These are phyloP conservation scores for Inonotus hispidus DNA, from an alignment of 1,284 basidiomycete species.

Conservation along the genomic window DNA sequence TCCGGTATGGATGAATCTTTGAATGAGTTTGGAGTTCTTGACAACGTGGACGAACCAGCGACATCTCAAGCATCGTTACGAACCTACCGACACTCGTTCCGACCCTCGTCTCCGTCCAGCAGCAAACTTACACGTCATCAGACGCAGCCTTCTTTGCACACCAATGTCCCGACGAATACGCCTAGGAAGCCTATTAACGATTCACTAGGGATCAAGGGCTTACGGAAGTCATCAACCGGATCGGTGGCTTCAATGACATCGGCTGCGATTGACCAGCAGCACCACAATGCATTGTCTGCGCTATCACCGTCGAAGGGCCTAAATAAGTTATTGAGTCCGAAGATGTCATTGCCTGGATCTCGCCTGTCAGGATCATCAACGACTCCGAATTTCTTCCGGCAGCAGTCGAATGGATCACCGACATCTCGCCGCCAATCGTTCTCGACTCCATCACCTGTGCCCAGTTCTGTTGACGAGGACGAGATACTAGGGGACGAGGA, in stretches of 20 bases:
- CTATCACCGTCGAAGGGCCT: slow-evolving; percentile 77
- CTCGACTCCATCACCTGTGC: slow-evolving; percentile 76
- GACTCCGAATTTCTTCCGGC: slow-evolving; percentile 48
- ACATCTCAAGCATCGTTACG: slow-evolving; percentile 32
- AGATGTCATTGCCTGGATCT: slow-evolving; percentile 56
- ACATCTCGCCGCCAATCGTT: slow-evolving; percentile 70
- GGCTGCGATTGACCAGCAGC: slow-evolving; percentile 33
- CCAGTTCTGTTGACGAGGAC: slow-evolving; percentile 79
- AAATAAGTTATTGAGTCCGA: slow-evolving; percentile 67
- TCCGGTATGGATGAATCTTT: slow-evolving; percentile 40
- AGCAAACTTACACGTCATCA: slow-evolving; percentile 26
- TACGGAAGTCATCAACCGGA: slow-evolving; percentile 75
- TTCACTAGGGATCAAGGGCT: slow-evolving; percentile 65
- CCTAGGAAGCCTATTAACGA: slow-evolving; percentile 68
- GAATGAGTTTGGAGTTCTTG: slow-evolving; percentile 78
- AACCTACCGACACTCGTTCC: slow-evolving; percentile 41
- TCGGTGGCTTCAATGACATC: slow-evolving; percentile 64
- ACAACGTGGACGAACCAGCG: slow-evolving; percentile 43
- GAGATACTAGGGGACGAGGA: slow-evolving; percentile 91
- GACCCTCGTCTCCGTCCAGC: slow-evolving; percentile 52
- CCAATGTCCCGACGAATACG: slow-evolving; percentile 33
- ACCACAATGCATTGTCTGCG: slow-evolving; percentile 41
- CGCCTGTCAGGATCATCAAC: slow-evolving; percentile 48
- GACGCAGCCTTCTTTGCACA: slow-evolving; percentile 55
- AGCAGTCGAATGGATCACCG: slow-evolving; percentile 55